Evolutionary conservation across 305 asterid species (phyloP).

Genomic region (Lippia alba): DNA sequence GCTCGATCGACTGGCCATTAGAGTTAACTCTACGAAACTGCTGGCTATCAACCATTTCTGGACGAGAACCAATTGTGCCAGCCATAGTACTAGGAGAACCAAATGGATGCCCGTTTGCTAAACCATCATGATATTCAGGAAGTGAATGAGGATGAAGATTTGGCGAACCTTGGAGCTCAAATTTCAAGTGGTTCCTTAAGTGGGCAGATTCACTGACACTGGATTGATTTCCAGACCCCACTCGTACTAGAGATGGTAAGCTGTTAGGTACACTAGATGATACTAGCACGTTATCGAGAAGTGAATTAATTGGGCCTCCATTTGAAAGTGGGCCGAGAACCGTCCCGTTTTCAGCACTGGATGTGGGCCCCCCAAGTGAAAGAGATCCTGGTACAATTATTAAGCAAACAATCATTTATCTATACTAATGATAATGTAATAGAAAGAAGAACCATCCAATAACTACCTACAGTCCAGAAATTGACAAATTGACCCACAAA

Average conservation of each 20-base stretch:
- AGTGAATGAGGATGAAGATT: slow-evolving; percentile 85
- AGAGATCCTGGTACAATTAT: slow-evolving; percentile 54
- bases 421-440: too few relatives aligned
- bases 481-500: too few relatives aligned
- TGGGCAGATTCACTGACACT: slow-evolving; percentile 62
- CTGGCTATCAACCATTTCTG: slow-evolving; percentile 67
- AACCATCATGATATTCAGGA: slow-evolving; percentile 79
- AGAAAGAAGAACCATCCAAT: too few relatives aligned
- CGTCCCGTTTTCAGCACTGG: slow-evolving; percentile 58
- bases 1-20: slow-evolving; percentile 66
- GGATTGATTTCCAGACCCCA: slow-evolving; percentile 67
- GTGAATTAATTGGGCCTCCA: slow-evolving; percentile 59
- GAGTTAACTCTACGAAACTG: slow-evolving; percentile 66
- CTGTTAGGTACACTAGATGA: slow-evolving; percentile 76
- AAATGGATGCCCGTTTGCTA: slow-evolving; percentile 63
- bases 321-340: slow-evolving; percentile 53
- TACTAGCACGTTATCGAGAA: slow-evolving; percentile 60
- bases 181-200: slow-evolving; percentile 56
- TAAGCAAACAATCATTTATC: slow-evolving; percentile 30
- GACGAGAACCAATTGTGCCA: slow-evolving; percentile 59
- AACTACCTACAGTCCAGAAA: too few relatives aligned
- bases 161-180: slow-evolving; percentile 58
- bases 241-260: slow-evolving; percentile 65
- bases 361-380: slow-evolving; percentile 50
- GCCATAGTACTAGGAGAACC: slow-evolving; percentile 75